Base-by-base conservation (phyloP, 768 basidiomycete genomes). In the Kwoniella dejecticola region DNA sequence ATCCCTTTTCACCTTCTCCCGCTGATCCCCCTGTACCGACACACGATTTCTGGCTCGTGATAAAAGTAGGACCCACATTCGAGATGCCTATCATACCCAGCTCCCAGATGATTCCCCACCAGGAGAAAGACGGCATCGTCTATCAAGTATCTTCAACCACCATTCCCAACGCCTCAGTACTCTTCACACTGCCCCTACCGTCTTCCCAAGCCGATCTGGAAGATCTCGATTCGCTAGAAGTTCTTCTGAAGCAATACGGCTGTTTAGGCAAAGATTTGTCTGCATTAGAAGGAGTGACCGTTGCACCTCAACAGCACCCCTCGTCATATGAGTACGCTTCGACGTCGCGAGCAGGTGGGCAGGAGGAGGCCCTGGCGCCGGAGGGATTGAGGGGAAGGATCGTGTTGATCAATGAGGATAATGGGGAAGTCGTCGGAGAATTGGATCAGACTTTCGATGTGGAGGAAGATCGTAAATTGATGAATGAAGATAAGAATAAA, bases 341-440 rank as follows among this genome's bases (percentile, higher is more conserved):
- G n/a, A n/a, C n/a, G 33, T 1, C 38, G 38, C 53, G 3, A 38
- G 31, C 27, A 17, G 27, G 38, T 27, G 26, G 29, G 30, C 49
- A 31, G 2, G 29, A 21, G 6, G 48, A 50, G 30, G 24, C 45
- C 6, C 21, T 62, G 19, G 60, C 60, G 3, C 45, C 59, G 12
- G 48, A 65, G 21, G 80, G 80, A 40, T 42, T 78, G 40, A 66
- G 82, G 40, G 88, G 88, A 4, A 84, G 83, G 50, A 82, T 90
- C 29, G 85, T 90, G 38, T 83, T 89, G 63, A 83, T 90, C 55
- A 85, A 91, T 72, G 84, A 90, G 73, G 82, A 85, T 41, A 86
- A 83, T 45, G 89, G 89, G 1, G 85, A 89, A 64, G 82, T 90
- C 11, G 81, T 90, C 13, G 88, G 87, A 0, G 84, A 87, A 71